Evolutionary conservation across 2,329 filamentous ascomycete species (phyloP), one percentile per base, ranked within the genome.

Genomic region (Alternaria sp.): DNA sequence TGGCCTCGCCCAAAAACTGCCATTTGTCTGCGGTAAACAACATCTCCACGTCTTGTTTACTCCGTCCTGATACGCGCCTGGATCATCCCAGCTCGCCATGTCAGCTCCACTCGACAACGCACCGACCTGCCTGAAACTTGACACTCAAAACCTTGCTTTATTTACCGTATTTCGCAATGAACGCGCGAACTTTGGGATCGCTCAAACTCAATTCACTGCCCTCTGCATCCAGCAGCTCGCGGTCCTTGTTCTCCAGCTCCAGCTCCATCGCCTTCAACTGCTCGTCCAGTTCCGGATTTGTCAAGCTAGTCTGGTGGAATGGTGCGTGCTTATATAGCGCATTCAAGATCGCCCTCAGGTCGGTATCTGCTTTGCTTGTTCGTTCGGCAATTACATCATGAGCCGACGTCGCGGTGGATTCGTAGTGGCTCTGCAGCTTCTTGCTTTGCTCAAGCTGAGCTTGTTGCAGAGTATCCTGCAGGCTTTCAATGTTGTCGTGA

Each of bases 261-360:
- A 61, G 61, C 61, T 83, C 81, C 63, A 83, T 69, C 13, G 63
- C 64, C 25, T 77, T 77, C 59, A 83, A 19, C 23, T 73, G 69
- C 6, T 65, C 68, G 28, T 81, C 75, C 43, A 78, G 45, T 32
- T 66, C 68, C 12, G 67, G 44, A 47, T 75, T 64, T 1, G 66
- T 69, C 58, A 79, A 59, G 46, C 67, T 65, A 30, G 79, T 69
- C 23, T 69, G 60, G 46, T 71, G 65, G 61, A 76, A 80, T 15
- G 72, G 68, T 5, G 75, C 77, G 45, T 82, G 76, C n/a, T 74
- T 73, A 64, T 80, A 81, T 28, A 83, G 65, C 5, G 77, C 78
- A 17, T 71, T 67, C 19, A 80, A 56, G 43, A 84, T 70, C 26
- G 73, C 75, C n/a, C 77, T 72, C 49, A 80, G 28, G 30, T 82